Evolutionary conservation across 2,329 filamentous ascomycete genomes (phyloP), one percentile per base, ranked within the genome.

Genomic region (Byssochlamys sp.): DNA sequence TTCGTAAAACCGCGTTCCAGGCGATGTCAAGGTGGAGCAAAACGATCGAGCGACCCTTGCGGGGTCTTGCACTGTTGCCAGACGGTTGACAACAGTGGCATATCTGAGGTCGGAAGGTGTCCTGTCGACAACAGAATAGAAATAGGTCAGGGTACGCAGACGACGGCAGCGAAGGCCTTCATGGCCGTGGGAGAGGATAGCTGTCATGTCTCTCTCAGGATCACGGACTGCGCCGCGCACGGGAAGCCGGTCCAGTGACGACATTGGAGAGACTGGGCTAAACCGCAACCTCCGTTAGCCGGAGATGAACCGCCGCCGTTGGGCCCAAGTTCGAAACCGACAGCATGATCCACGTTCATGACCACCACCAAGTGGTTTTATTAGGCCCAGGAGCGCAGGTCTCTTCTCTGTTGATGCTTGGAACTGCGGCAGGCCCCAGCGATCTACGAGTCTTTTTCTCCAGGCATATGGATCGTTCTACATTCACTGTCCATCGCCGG

Each of bases 31-130:
- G 59, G 64, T 52, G 55, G 55, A 29, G 26, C 24, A 54, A 58
- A 63, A 60, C 58, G 60, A 65, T 56, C 58, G 55, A 60, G 62
- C 61, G 62, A 64, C 64, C 65, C 65, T 66, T 64, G 62, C 62
- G 63, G 61, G 59, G 63, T 65, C 63, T 60, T 66, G 59, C 61
- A 63, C 60, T 57, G 58, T 61, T 58, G 55, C 59, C 63, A 58
- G 66, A 57, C 55, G 52, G 56, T 59, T 55, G 59, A 64, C 60
- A 60, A 63, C 58, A 55, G 58, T 63, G 58, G 65, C 68, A 70
- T 71, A 61, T 67, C 65, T 65, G 51, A 49, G 19, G 11, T 56
- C 31, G 31, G 52, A 55, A 45, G n/a, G 19, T 7, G 39, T 45
- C 39, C 39, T 2, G 9, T 45, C 39, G 12, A 45, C 39, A 4